phyloP scores from a whole-genome alignment of 768 basidiomycete genomes.

The Exidia glandulosa region DNA sequence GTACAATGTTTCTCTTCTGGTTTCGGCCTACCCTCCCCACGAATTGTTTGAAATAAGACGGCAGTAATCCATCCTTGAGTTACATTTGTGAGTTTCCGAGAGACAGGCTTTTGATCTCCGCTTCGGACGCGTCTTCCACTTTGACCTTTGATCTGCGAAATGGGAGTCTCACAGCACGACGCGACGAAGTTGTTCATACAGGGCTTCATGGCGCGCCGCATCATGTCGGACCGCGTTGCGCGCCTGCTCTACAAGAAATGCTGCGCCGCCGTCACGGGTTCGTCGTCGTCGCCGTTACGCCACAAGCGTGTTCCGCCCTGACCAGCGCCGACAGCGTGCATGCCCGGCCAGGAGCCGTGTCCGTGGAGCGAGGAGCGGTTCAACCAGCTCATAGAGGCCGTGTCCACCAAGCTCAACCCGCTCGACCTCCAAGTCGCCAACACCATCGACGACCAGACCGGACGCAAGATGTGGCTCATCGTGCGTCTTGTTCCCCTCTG shows the following conservation, averaged over 20 bases:
- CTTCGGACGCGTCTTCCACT: too few relatives aligned
- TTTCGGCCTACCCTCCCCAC: too few relatives aligned
- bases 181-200: slow-evolving; percentile 52
- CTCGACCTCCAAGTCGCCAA: slow-evolving; percentile 65
- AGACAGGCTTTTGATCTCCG: too few relatives aligned
- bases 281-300: neutral
- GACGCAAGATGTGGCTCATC: slow-evolving; percentile 41
- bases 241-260: slow-evolving; percentile 58
- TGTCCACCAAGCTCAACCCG: slow-evolving; percentile 55
- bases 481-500: neutral
- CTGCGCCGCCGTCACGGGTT: slow-evolving; percentile 58
- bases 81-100: too few relatives aligned
- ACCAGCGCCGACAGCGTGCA: neutral
- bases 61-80: neutral
- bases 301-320: neutral
- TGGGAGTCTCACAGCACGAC: neutral
- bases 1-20: neutral
- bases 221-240: slow-evolving; percentile 55
- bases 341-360: neutral
- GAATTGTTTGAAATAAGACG: neutral
- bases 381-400: slow-evolving; percentile 43
- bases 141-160: too few relatives aligned
- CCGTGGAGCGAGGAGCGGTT: slow-evolving; percentile 31
- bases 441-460: slow-evolving; percentile 51
- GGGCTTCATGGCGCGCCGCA: slow-evolving; percentile 58